Percentiles rank a stretch among this genome's conserved stretches.
Evolutionary conservation across 345 rosid genomes (phyloP).

Genomic region (Erysimum cheiranthoides): DNA sequence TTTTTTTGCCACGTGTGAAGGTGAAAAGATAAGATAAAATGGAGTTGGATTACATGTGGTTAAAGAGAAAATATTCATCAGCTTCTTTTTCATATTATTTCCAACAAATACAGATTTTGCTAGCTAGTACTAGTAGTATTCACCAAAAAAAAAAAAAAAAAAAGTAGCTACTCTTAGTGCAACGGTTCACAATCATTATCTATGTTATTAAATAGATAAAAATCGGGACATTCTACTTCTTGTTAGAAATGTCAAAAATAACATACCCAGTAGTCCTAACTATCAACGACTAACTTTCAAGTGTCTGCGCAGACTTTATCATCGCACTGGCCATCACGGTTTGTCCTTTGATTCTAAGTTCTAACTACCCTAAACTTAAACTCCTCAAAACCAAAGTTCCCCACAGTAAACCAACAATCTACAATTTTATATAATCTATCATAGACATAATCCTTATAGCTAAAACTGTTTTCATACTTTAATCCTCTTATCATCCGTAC

Average conservation of each 20-base stretch:
- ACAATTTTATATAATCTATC: slow-evolving; percentile 77
- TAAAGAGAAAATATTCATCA: too few species aligned
- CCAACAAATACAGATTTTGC: slow-evolving; percentile 51
- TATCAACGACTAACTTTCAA: slow-evolving; percentile 53
- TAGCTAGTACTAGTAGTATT: too few species aligned
- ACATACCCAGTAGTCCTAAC: slow-evolving; percentile 72
- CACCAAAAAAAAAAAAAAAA: too few species aligned
- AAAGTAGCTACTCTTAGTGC: slow-evolving; percentile 67
- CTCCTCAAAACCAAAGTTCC: slow-evolving; percentile 79
- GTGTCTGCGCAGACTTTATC: slow-evolving; percentile 61
- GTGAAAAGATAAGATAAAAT: too few species aligned
- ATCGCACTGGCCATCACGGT: slow-evolving; percentile 73
- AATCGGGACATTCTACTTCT: slow-evolving; percentile 63
- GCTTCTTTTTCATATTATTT: too few species aligned
- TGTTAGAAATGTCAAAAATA: slow-evolving; percentile 63
- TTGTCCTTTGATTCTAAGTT: slow-evolving; percentile 79
- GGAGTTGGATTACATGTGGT: too few species aligned
- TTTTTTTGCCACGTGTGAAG: too few species aligned
- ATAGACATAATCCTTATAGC: slow-evolving; percentile 74
- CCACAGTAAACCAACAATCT: slow-evolving; percentile 70
- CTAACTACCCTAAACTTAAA: slow-evolving; percentile 70
- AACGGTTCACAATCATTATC: slow-evolving; percentile 70
- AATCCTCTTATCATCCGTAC: slow-evolving; percentile 74
- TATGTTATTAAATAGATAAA: slow-evolving; percentile 73
- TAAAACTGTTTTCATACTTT: slow-evolving; percentile 55